Evolutionary conservation across 441 rosid species (phyloP), one percentile per base, ranked within the genome.

Genomic region (Erysimum cheiri): DNA sequence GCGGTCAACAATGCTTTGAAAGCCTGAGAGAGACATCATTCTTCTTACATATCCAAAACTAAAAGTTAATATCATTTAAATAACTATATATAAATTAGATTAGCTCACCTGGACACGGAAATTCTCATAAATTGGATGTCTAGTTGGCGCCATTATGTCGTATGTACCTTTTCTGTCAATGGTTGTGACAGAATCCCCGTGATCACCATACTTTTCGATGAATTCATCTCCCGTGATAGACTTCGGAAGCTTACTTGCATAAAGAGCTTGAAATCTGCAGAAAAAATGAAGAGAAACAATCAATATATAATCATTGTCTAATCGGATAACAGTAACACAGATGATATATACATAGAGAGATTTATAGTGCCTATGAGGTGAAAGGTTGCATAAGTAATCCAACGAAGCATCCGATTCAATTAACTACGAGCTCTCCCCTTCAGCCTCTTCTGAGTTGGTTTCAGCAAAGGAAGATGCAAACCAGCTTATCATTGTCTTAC

Each of bases 1-100:
- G 99, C 84, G 26, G 98, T 86, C 55, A 94, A 67, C 79, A 94
- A 77, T 46, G 98, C 97, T 85, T 92, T 94, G 72, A 94, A 94
- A 71, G 96, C 98, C 98, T 92, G 53, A 40, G 10, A 41, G 0
- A 49, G 19, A 59, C 7, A 24, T 35, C 24, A 37, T 35, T 22
- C 26, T 68, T 36, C 29, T 57, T 33, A 55, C 8, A 32, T 56
- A 3, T 48, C 48, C 47, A 57, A 56, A 44, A 57, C 0, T 49
- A 35, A 4, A 33, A 24, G 22, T 17, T 67, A 12, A 31, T 2
- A 29, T 3, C 36, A n/a, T 49, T 4, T 2, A 6, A 8, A 13
- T 22, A 5, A 10, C 11, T 53, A 39, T 53, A 26, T 14, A 32
- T 29, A n/a, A n/a, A n/a, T n/a, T n/a, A n/a, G n/a, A n/a, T n/a